These are phyloP conservation scores for Suhomyces sp. DNA, from an alignment of 805 yeast genomes.

Conservation along the genomic window DNA sequence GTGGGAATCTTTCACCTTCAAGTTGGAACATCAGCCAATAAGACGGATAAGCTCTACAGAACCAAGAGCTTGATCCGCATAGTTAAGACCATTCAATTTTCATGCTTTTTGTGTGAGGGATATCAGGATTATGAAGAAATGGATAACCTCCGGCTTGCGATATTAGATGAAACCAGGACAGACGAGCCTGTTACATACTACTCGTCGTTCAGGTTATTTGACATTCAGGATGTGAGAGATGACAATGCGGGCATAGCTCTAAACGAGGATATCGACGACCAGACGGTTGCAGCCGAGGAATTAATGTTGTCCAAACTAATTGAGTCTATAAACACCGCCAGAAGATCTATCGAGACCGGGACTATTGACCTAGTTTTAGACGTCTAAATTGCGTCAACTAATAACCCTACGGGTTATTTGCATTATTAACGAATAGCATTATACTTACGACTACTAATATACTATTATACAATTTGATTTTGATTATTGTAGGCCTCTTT, in stretches of 20 bases:
- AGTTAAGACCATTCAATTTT: constrained; percentile 15
- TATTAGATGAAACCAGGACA: constrained; percentile 5
- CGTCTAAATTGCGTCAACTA: background rate
- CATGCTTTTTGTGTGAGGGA: constrained; percentile 30
- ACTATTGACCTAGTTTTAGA: background rate
- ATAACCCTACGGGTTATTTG: background rate
- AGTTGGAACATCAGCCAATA: constrained; percentile 2
- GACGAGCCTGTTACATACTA: constrained; percentile 3
- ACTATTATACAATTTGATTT: background rate
- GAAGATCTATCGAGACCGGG: background rate
- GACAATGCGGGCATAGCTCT: background rate
- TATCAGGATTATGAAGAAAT: constrained; percentile 26
- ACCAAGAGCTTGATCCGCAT: constrained; percentile 6
- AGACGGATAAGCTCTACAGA: constrained; percentile 3
- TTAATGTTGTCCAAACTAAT: background rate
- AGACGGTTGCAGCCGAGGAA: background rate
- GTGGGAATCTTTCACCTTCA: constrained; percentile 13
- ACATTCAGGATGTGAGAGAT: constrained; percentile 8
- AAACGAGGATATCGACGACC: background rate
- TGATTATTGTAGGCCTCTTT: constrained; percentile 27
- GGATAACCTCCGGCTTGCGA: constrained; percentile 5
- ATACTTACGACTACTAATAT: constrained; percentile 1
- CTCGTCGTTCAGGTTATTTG: constrained; percentile 7
- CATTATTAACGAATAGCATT: constrained; percentile 1
- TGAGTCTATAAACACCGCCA: background rate